phyloP scores from a whole-genome alignment of 805 yeast genomes.

The Candida insectalens region DNA sequence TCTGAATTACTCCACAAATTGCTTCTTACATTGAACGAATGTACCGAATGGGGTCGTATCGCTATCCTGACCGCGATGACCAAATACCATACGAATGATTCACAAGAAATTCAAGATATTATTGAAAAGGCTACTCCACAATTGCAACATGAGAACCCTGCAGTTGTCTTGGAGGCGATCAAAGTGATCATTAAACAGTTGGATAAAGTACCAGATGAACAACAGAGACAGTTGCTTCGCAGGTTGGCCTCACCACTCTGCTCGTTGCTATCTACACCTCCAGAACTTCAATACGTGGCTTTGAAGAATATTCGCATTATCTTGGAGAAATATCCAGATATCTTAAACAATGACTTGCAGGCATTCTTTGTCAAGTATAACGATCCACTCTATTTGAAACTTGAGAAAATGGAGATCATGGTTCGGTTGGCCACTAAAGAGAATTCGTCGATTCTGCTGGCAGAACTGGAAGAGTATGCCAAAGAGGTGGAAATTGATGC shows the following conservation, averaged over 20 bases:
- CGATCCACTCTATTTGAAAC: conserved; percentile 70
- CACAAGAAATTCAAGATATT: conserved; percentile 70
- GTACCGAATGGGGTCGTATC: conserved; percentile 98
- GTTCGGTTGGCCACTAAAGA: conserved; percentile 55
- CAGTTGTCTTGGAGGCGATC: conserved; percentile 81
- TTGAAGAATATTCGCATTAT: conserved; percentile 84
- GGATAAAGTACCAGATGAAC: conserved; percentile 30
- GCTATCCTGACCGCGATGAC: conserved; percentile 76
- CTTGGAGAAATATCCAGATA: conserved; percentile 76
- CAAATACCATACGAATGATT: conserved; percentile 49
- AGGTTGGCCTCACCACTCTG: conserved; percentile 81
- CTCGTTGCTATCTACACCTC: conserved; percentile 77
- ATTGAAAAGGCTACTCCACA: conserved; percentile 90
- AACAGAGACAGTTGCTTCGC: conserved; percentile 39
- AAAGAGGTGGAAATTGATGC: conserved; percentile 80
- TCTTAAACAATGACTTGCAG: conserved; percentile 69
- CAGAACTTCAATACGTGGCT: conserved; percentile 93
- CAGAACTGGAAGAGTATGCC: conserved; percentile 71
- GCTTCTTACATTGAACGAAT: conserved; percentile 81
- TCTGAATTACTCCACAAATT: conserved; percentile 45
- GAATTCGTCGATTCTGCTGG: conserved; percentile 48
- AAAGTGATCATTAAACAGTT: conserved; percentile 70
- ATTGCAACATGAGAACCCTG: conserved; percentile 93
- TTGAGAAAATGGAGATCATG: conserved; percentile 69
- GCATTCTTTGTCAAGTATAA: conserved; percentile 86